phyloP scores from a whole-genome alignment of 495 filamentous ascomycete species.

The Pseudomonodictys pantanalensis region DNA sequence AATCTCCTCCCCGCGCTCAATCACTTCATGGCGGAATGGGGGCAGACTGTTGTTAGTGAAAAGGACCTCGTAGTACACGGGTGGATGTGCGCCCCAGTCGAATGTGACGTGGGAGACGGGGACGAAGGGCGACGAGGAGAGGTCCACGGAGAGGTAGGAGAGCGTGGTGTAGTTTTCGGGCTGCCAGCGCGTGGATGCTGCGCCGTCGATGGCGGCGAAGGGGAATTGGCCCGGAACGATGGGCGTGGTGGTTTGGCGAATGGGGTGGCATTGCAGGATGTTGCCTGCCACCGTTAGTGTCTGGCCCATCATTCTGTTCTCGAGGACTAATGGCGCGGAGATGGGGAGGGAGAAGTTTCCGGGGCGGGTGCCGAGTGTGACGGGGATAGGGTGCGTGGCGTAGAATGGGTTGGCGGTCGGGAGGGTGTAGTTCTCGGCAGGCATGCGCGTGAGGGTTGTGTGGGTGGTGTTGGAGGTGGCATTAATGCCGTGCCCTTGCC shows the following conservation, averaged over 20 bases:
- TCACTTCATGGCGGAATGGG: background rate
- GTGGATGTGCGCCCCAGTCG: slow-evolving; percentile 66
- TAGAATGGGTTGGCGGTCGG: slow-evolving; percentile 44
- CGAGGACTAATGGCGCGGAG: slow-evolving; percentile 53
- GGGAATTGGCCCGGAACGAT: slow-evolving; percentile 72
- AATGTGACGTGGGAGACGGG: slow-evolving; percentile 56
- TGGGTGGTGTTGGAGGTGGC: slow-evolving; percentile 63
- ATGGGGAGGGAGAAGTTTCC: slow-evolving; percentile 48
- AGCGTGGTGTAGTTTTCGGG: slow-evolving; percentile 51
- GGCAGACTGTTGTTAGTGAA: slow-evolving; percentile 56
- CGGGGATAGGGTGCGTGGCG: slow-evolving; percentile 50
- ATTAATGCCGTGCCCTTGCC: slow-evolving; percentile 62
- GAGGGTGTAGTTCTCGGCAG: slow-evolving; percentile 26
- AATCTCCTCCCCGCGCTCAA: background rate
- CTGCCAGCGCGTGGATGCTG: slow-evolving; percentile 69
- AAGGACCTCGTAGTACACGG: slow-evolving; percentile 53
- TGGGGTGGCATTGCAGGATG: slow-evolving; percentile 63
- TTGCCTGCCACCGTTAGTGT: slow-evolving; percentile 54
- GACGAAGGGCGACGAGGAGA: slow-evolving; percentile 37
- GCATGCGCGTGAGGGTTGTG: slow-evolving; percentile 56
- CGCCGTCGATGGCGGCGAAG: slow-evolving; percentile 66
- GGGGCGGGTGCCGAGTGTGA: slow-evolving; percentile 42
- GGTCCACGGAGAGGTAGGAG: slow-evolving; percentile 50
- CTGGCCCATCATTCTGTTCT: slow-evolving; percentile 54
- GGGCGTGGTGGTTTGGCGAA: slow-evolving; percentile 45